These are phyloP conservation scores for Schwanniomyces polymorphus DNA, from an alignment of 805 yeast genomes.

Conservation along the genomic window DNA sequence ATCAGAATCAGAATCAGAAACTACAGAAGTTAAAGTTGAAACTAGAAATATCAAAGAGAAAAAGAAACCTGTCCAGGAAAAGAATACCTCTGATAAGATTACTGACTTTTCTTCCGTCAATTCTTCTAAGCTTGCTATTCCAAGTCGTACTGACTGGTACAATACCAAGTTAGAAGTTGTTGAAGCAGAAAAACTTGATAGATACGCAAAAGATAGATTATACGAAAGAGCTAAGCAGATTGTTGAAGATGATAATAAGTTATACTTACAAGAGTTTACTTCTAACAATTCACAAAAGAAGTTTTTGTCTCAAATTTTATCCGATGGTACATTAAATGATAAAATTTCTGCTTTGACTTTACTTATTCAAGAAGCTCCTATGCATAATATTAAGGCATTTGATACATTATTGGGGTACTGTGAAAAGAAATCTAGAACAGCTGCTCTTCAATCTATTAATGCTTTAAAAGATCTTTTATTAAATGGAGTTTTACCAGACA, in stretches of 20 bases:
- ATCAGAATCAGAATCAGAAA: constrained; percentile 10
- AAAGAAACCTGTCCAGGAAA: constrained; percentile 10
- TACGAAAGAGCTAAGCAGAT: constrained; percentile 64
- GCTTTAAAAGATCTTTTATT: constrained; percentile 87
- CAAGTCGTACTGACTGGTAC: constrained; percentile 76
- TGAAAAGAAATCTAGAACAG: constrained; percentile 89
- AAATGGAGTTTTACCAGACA: constrained; percentile 80
- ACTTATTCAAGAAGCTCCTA: constrained; percentile 90
- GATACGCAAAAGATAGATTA: constrained; percentile 60
- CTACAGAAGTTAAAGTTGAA: constrained; percentile 13
- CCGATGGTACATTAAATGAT: constrained; percentile 93
- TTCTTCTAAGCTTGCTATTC: constrained; percentile 56
- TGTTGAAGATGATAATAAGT: constrained; percentile 67
- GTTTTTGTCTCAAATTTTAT: constrained; percentile 83
- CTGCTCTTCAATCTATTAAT: constrained; percentile 85
- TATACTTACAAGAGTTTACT: constrained; percentile 71
- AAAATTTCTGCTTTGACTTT: constrained; percentile 93
- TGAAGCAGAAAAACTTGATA: constrained; percentile 39
- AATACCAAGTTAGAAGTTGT: constrained; percentile 42
- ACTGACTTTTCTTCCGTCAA: constrained; percentile 49
- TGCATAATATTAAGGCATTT: constrained; percentile 82
- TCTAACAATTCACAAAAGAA: constrained; percentile 78
- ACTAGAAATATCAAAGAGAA: constrained; percentile 15
- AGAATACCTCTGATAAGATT: constrained; percentile 24
- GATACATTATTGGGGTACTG: constrained; percentile 78